Conservation (phyloP, 768 basidiomycete species). For the Boletus subparvulus region DNA sequence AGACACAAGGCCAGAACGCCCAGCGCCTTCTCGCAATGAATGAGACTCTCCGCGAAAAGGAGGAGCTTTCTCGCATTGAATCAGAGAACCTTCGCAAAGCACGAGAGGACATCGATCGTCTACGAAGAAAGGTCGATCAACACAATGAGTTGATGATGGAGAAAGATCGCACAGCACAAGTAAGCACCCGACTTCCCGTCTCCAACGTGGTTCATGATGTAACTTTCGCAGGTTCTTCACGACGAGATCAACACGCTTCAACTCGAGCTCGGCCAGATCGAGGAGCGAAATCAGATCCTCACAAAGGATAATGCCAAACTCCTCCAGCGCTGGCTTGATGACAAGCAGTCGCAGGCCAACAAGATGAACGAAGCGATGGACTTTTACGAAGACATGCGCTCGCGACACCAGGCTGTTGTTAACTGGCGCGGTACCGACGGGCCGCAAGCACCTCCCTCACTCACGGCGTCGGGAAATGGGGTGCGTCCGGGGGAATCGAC, state of each 20-base stretch:
- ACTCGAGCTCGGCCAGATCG: slow-evolving; percentile 87
- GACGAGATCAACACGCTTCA: slow-evolving; percentile 93
- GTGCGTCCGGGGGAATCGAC: slow-evolving; percentile 41
- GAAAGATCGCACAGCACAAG: slow-evolving; percentile 89
- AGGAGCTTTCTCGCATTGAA: slow-evolving; percentile 80
- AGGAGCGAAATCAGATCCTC: slow-evolving; percentile 82
- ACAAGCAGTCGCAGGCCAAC: slow-evolving; percentile 89
- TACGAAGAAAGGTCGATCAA: slow-evolving; percentile 78
- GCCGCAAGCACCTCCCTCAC: slow-evolving; percentile 37
- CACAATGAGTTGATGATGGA: slow-evolving; percentile 83
- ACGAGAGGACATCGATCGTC: slow-evolving; percentile 67
- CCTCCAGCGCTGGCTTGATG: slow-evolving; percentile 94
- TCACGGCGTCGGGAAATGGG: slow-evolving; percentile 42
- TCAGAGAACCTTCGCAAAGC: slow-evolving; percentile 76
- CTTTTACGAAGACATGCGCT: slow-evolving; percentile 86
- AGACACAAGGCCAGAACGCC: slow-evolving; percentile 93
- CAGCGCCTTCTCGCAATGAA: slow-evolving; percentile 92
- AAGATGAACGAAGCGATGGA: slow-evolving; percentile 93
- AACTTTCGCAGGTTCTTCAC: slow-evolving; percentile 68
- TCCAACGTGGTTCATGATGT: not conserved
- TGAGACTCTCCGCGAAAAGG: slow-evolving; percentile 91
- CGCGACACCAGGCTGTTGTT: slow-evolving; percentile 61
- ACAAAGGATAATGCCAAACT: slow-evolving; percentile 93
- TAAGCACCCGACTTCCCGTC: slow-evolving; percentile 28
- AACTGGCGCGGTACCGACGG: slow-evolving; percentile 52